Evolutionary conservation across 31 red algal genomes (phyloP), one percentile per base, ranked within the genome.

Genomic region (Bonnemaisonia californica): DNA sequence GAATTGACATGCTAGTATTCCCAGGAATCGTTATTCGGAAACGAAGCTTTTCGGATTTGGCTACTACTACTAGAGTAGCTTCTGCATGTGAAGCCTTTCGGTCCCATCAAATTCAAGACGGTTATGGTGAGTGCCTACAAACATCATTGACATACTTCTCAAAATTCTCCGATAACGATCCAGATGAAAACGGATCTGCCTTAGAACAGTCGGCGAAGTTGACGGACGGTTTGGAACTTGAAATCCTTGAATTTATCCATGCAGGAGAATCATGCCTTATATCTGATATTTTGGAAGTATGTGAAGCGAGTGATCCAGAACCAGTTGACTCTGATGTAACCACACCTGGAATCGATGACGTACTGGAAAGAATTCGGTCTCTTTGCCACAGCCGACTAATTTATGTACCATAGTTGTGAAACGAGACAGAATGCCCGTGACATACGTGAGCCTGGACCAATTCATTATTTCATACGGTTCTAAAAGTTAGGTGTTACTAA

Each of bases 1-100:
- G 80, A 33, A 92, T 97, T n/a, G 89, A 89, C 57, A 37, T 51
- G 28, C 72, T 97, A 2, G 64, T 89, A 18, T 90, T 97, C 58
- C 75, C 75, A 5, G 54, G 56, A 19, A 12, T 71, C 37, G 65
- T 89, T 5, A 40, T 80, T 21, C 33, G 79, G 58, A 79, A 80
- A 71, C 33, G 47, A 39, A 23, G 78, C 22, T 38, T 41, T 0
- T 12, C 61, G 32, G 18, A 28, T 21, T 54, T 79, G 3, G 34
- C 42, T 11, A 32, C 24, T 22, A 51, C 30, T 5, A 26, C 26
- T 1, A 31, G 22, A 41, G 27, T 79, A 31, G 30, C 38, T 8
- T 73, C 74, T 64, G 75, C 85, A 23, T 89, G 85, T 74, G 41
- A 12, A 42, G 30, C 36, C 29, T 89, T 89, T 57, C 45, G 67